Evolutionary conservation across 1,284 basidiomycete genomes (phyloP).

Genomic region (Takashimella koratensis): DNA sequence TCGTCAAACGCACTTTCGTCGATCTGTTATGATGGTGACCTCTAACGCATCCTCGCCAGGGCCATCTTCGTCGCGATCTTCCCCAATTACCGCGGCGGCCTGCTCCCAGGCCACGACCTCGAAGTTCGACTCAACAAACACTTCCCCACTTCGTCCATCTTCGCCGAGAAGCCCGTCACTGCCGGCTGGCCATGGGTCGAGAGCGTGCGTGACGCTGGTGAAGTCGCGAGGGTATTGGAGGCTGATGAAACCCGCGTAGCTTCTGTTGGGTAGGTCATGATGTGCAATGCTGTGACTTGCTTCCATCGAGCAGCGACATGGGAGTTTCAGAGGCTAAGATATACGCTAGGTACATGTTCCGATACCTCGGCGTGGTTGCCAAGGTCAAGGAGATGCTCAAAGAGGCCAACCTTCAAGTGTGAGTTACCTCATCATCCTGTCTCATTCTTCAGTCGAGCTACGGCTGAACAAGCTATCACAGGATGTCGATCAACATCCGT

Average conservation of each 20-base stretch:
- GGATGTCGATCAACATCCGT: slow-evolving; percentile 53
- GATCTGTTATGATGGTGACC: background rate
- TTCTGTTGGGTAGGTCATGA: slow-evolving; percentile 68
- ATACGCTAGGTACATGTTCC: slow-evolving; percentile 48
- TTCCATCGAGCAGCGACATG: no score
- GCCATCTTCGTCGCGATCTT: slow-evolving; percentile 88
- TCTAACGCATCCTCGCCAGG: slow-evolving; percentile 33
- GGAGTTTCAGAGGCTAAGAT: no score
- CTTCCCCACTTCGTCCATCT: slow-evolving; percentile 82
- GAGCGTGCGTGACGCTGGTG: slow-evolving; percentile 50
- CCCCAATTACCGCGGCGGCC: slow-evolving; percentile 82
- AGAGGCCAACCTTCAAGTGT: slow-evolving; percentile 54
- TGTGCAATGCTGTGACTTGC: slow-evolving; percentile 16
- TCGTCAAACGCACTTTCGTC: background rate
- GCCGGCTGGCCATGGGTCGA: slow-evolving; percentile 49
- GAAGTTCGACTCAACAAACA: slow-evolving; percentile 81
- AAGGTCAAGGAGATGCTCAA: slow-evolving; percentile 55
- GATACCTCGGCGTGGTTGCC: slow-evolving; percentile 52
- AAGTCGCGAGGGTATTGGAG: slow-evolving; percentile 64
- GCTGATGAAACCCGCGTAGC: slow-evolving; percentile 62
- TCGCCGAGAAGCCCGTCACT: slow-evolving; percentile 74
- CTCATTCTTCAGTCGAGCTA: background rate
- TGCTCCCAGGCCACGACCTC: slow-evolving; percentile 69
- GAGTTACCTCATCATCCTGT: slow-evolving; percentile 3
- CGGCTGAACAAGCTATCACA: slow-evolving; percentile 5